Percentiles rank a stretch among this genome's conserved stretches.
Conservation (phyloP, 805 yeast species). For the Brettanomyces anomalus region DNA sequence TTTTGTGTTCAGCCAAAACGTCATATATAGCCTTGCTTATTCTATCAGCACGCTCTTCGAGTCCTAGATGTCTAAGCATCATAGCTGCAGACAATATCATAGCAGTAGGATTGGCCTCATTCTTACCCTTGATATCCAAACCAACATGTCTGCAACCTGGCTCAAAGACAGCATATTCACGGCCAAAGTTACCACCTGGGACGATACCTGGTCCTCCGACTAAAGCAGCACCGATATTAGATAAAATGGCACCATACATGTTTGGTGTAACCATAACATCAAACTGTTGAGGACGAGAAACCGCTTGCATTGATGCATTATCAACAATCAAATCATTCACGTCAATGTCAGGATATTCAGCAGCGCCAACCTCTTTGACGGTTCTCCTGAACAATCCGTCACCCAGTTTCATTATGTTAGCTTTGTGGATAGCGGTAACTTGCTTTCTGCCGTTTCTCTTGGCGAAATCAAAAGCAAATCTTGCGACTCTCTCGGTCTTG, state of each 20-base stretch:
- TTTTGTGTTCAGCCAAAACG: constrained; percentile 81
- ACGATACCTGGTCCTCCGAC: constrained; percentile 98
- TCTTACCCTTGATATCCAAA: constrained; percentile 88
- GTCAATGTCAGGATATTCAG: constrained; percentile 74
- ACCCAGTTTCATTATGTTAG: constrained; percentile 97
- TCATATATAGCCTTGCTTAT: constrained; percentile 84
- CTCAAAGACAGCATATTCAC: constrained; percentile 96
- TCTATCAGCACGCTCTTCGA: constrained; percentile 74
- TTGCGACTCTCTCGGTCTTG: constrained; percentile 95
- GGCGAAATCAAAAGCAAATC: constrained; percentile 95
- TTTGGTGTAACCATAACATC: constrained; percentile 97
- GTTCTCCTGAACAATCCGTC: constrained; percentile 97
- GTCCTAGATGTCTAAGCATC: constrained; percentile 92
- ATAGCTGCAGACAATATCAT: constrained; percentile 86
- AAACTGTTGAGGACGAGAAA: constrained; percentile 94
- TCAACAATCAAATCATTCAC: constrained; percentile 94
- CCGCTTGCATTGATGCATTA: constrained; percentile 99
- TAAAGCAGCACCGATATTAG: constrained; percentile 95
- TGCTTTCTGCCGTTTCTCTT: constrained; percentile 81
- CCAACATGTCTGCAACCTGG: constrained; percentile 99
- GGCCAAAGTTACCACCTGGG: constrained; percentile 97
- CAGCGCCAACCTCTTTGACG: constrained; percentile 76
- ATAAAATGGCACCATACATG: constrained; percentile 93
- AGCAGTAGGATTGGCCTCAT: constrained; percentile 97
- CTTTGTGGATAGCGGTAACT: constrained; percentile 97